Percentiles rank a stretch among this genome's conserved stretches.
Evolutionary conservation across 2,329 filamentous ascomycete genomes (phyloP).

Genomic region (Trichoderma semiorbis): DNA sequence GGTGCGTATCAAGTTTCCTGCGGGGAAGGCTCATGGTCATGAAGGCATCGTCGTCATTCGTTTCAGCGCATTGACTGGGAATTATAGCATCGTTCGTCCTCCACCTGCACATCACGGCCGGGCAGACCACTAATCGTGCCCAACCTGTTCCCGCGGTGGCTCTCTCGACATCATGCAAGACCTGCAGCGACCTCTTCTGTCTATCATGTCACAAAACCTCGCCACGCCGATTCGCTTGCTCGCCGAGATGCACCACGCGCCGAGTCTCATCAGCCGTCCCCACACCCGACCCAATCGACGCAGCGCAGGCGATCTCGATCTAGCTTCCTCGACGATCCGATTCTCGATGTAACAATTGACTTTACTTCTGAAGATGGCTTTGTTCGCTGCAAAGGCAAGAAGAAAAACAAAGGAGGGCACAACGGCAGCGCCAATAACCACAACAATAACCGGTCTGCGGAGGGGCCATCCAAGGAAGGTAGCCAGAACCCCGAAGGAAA

Average conservation of each 20-base stretch:
- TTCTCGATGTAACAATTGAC: slow-evolving; percentile 49
- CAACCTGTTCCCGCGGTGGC: slow-evolving; percentile 35
- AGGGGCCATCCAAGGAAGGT: slow-evolving; percentile 35
- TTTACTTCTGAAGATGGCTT: slow-evolving; percentile 54
- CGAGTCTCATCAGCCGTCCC: not conserved
- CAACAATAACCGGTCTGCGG: slow-evolving; percentile 39
- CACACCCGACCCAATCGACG: slow-evolving; percentile 23
- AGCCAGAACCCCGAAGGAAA: slow-evolving; percentile 17
- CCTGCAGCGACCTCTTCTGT: slow-evolving; percentile 24
- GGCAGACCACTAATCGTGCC: slow-evolving; percentile 25
- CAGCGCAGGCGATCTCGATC: slow-evolving; percentile 19
- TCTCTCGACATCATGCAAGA: slow-evolving; percentile 27
- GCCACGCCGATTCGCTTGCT: slow-evolving; percentile 32
- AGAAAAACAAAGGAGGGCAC: slow-evolving; percentile 35
- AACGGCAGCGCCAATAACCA: slow-evolving; percentile 26
- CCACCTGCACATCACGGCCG: not conserved
- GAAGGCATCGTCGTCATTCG: not conserved
- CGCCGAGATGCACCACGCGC: not conserved
- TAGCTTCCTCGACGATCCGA: slow-evolving; percentile 46
- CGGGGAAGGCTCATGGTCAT: not conserved
- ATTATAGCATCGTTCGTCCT: slow-evolving; percentile 1
- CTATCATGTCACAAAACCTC: slow-evolving; percentile 30
- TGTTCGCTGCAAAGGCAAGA: slow-evolving; percentile 54
- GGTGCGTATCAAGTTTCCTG: slow-evolving; percentile 19
- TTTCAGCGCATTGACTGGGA: not conserved